Evolutionary conservation across 352 stramenopile species (phyloP).

Genomic region (Phytophthora sojae): DNA sequence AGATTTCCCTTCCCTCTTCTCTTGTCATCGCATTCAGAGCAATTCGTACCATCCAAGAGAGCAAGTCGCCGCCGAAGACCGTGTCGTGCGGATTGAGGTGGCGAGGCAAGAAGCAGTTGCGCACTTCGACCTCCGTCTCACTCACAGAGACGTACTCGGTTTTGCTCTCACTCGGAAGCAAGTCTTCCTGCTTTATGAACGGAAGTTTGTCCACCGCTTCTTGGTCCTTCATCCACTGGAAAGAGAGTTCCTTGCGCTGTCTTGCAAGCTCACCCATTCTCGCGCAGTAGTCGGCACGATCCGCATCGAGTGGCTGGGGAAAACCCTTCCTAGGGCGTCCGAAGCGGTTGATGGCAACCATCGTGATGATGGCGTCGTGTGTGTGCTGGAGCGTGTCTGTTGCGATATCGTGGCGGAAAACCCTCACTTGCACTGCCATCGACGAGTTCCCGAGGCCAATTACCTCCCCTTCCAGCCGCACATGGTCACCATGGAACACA

Average conservation of each 20-base stretch:
- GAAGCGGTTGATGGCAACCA: conserved; percentile 69
- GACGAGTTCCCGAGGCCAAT: conserved; percentile 57
- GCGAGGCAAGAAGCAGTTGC: conserved; percentile 75
- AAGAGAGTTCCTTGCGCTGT: conserved; percentile 47
- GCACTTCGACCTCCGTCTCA: conserved; percentile 73
- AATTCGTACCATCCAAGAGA: conserved; percentile 54
- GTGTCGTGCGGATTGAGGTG: conserved; percentile 74
- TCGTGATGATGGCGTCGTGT: conserved; percentile 67
- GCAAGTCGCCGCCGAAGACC: conserved; percentile 62
- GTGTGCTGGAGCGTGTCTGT: conserved; percentile 57
- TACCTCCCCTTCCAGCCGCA: conserved; percentile 58
- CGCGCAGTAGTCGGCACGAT: conserved; percentile 46
- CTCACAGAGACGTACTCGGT: conserved; percentile 49
- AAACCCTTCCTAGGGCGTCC: conserved; percentile 46
- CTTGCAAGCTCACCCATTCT: conserved; percentile 48
- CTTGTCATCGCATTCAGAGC: background rate
- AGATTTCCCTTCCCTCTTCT: background rate
- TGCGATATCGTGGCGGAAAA: conserved; percentile 56
- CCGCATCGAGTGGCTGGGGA: conserved; percentile 51
- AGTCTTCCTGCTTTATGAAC: conserved; percentile 42
- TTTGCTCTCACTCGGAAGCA: conserved; percentile 49
- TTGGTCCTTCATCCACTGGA: conserved; percentile 53
- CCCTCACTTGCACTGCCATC: conserved; percentile 63
- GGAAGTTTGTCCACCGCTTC: conserved; percentile 51
- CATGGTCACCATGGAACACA: conserved; percentile 60